Evolutionary conservation across 2,329 filamentous ascomycete species (phyloP), one percentile per base, ranked within the genome.

Genomic region (Dothistroma pini): DNA sequence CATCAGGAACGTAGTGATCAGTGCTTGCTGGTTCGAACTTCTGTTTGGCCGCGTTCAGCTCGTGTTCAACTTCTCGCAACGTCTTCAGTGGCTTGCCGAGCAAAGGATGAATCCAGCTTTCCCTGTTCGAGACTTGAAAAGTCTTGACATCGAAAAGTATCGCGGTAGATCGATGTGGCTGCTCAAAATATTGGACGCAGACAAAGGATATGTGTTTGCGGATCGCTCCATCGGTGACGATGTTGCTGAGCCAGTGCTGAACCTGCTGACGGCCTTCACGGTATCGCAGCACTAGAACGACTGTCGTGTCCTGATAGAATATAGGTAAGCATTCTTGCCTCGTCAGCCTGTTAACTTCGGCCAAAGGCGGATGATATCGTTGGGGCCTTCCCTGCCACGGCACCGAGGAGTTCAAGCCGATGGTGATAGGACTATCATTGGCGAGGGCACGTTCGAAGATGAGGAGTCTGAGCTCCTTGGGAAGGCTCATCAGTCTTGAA

Each of bases 111-210:
- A 59, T 14, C 54, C 54, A 62, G 47, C 58, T 56, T 11, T 57
- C 44, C 21, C 41, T 57, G 32, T 63, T 65, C n/a, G 55, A 19
- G 3, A 66, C 41, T 14, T 19, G n/a, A 14, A 61, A 56, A 0
- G 56, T 50, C 41, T 55, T 44, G 51, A 51, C 48, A 29, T 60
- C 60, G 9, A 66, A 14, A 10, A 61, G 44, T 12, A 63, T 41
- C 7, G 60, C 49, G 22, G 64, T 66, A 19, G 64, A 61, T 51
- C 63, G 54, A 50, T 64, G 58, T 32, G 55, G 34, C 14, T 49
- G 47, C 44, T 66, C 64, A 35, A 65, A 63, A 35, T 62, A 65
- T 50, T 61, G 65, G 12, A 66, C 47, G 8, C 60, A 65, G 21
- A 63, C 58, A 41, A 58, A 41, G 31, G 34, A 35, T 16, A 66